phyloP scores from a whole-genome alignment of 129 eudicot genomes.

The Arctium minus region DNA sequence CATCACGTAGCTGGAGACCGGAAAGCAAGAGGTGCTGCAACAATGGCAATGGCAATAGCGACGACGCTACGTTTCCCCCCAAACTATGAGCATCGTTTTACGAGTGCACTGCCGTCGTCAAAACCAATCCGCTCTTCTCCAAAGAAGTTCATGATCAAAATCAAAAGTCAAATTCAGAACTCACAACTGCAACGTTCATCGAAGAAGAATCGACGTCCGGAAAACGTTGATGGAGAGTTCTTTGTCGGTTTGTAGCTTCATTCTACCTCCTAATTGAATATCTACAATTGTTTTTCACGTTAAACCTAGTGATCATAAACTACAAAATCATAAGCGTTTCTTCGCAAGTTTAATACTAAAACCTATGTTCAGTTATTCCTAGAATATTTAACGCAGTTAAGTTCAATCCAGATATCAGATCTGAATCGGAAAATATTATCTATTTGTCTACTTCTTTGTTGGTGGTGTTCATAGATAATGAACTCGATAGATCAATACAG shows the following conservation, averaged over 20 bases:
- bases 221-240: constrained; percentile 51
- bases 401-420: background rate
- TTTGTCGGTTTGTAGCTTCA: constrained; percentile 39
- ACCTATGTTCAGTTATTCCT: background rate
- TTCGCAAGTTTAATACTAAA: background rate
- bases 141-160: background rate
- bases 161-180: constrained; percentile 19
- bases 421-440: background rate
- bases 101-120: background rate
- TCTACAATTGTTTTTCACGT: background rate
- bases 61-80: constrained; percentile 14
- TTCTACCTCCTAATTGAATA: background rate
- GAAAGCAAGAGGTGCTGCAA: background rate
- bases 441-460: background rate
- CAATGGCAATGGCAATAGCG: constrained; percentile 1
- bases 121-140: constrained; percentile 10
- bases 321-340: background rate
- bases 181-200: background rate
- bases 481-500: background rate
- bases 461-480: background rate
- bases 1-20: background rate
- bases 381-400: background rate
- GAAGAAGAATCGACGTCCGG: constrained; percentile 42
- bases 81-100: constrained; percentile 8
- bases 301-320: background rate